Conservation (phyloP, 164 flowering plant genomes). For the Magnolia sinica region DNA sequence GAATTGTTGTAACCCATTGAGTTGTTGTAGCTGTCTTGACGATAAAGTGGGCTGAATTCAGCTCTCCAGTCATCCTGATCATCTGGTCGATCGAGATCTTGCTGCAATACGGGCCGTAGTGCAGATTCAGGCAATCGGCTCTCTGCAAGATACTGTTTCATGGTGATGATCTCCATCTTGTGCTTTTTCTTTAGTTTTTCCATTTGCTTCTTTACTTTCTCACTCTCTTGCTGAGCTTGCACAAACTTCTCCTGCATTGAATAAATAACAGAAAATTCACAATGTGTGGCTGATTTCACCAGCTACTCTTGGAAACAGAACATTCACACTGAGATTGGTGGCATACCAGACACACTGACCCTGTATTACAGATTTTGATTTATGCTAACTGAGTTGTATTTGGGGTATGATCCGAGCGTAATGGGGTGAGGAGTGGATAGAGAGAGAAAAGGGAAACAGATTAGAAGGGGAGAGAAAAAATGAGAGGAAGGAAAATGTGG, state of each 20-base stretch:
- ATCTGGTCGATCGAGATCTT: conserved; percentile 33
- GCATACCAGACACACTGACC: too few species aligned
- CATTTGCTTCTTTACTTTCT: conserved; percentile 72
- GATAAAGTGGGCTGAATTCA: conserved; percentile 76
- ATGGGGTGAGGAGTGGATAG: too few species aligned
- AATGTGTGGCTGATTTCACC: too few species aligned
- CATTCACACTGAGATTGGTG: too few species aligned
- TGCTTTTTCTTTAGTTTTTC: conserved; percentile 90
- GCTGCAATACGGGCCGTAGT: conserved; percentile 42
- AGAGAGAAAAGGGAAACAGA: too few species aligned
- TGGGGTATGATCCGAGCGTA: too few species aligned
- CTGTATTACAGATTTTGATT: too few species aligned
- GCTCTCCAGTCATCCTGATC: conserved; percentile 94
- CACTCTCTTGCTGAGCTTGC: conserved; percentile 59
- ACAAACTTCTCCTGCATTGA: conserved; percentile 49
- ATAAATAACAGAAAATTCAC: too few species aligned
- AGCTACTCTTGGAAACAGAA: too few species aligned
- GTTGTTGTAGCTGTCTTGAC: conserved; percentile 11
- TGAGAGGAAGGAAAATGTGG: too few species aligned
- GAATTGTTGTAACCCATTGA: not conserved
- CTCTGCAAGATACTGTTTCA: conserved; percentile 91
- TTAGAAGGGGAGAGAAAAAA: too few species aligned
- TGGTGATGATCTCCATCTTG: conserved; percentile 87
- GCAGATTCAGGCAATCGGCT: conserved; percentile 89
- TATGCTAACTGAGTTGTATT: too few species aligned